A percentile compares a stretch with the other conserved stretches of the same genome.
phyloP scores from a whole-genome alignment of 202 grass and related monocot species.

The Setaria italica region DNA sequence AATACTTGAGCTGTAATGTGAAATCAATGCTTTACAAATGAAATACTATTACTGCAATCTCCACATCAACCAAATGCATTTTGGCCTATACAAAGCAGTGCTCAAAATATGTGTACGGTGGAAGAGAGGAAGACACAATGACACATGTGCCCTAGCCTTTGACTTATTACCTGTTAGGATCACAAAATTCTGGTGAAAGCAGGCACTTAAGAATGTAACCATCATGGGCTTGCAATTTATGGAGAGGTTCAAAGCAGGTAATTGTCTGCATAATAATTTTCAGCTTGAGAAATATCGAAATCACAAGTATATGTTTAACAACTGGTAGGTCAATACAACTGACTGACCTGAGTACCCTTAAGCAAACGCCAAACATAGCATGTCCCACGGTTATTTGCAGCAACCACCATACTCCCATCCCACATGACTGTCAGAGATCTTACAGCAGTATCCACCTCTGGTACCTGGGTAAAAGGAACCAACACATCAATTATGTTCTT shows the following conservation, averaged over 20 bases:
- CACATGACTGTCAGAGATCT: slow-evolving; percentile 99
- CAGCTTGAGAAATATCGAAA: slow-evolving; percentile 14
- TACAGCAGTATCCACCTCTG: slow-evolving; percentile 94
- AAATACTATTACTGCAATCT: background rate
- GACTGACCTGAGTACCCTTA: slow-evolving; percentile 81
- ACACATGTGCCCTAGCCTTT: background rate
- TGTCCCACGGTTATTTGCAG: slow-evolving; percentile 95
- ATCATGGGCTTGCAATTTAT: slow-evolving; percentile 97
- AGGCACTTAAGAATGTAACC: slow-evolving; percentile 91
- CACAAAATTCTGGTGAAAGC: slow-evolving; percentile 93
- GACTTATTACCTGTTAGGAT: slow-evolving; percentile 65
- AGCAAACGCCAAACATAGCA: slow-evolving; percentile 96
- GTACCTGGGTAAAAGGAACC: slow-evolving; percentile 61
- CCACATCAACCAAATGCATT: slow-evolving; percentile 3
- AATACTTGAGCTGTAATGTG: background rate
- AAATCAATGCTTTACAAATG: background rate
- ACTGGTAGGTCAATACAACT: slow-evolving; percentile 6
- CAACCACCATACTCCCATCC: slow-evolving; percentile 98
- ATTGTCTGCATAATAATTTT: slow-evolving; percentile 61
- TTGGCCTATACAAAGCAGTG: background rate
- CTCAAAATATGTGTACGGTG: background rate
- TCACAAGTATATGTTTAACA: slow-evolving; percentile 11
- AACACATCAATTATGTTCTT: slow-evolving; percentile 36
- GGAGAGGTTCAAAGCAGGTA: slow-evolving; percentile 86
- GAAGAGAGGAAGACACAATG: background rate